Base-by-base conservation (phyloP, 2,329 filamentous ascomycete genomes). In the Davidsoniella virescens region DNA sequence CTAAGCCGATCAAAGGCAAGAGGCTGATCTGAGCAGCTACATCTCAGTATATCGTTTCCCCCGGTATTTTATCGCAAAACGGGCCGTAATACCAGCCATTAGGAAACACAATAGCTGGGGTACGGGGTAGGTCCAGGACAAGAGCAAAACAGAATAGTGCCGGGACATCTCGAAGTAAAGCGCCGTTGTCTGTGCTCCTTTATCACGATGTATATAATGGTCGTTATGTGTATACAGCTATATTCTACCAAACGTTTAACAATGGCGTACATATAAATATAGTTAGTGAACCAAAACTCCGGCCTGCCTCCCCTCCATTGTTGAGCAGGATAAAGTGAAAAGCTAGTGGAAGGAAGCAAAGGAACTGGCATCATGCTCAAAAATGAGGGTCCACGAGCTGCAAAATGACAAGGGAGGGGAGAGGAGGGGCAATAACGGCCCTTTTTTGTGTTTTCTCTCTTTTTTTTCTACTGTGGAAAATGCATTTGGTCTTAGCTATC, bases 11-110 rank as follows among this genome's bases (percentile, higher is more conserved):
- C 26, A 33, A 33, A 33, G 26, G 26, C 10, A 33, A 33, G 26
- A 33, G 26, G 26, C 7, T 33, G 26, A 9, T 33, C 26, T 33
- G 26, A 33, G 26, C 26, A 33, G 7, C 10, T 33, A 20, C 20
- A 20, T 20, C 4, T 20, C 20, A 20, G 20, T 20, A 9, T 33
- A 12, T 33, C 26, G 26, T 33, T 33, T 9, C 44, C 17, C 38
- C 44, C 44, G 44, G 44, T 2, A 23, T 38, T 47, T 47, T 47
- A 23, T 23, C 44, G 33, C 44, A 14, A 47, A 47, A 39, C 33
- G 33, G 44, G 44, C 33, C 44, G 44, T 47, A 47, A 39, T 14
- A 47, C 29, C 36, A 38, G 37, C 23, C 33, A 47, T 38, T 38
- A 9, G 10, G 26, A 33, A 33, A 33, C 26, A 33, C 26, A 33